Percentiles rank a stretch among this genome's conserved stretches.
phyloP scores from a whole-genome alignment of 768 basidiomycete genomes.

The Lentinus tigrinus region DNA sequence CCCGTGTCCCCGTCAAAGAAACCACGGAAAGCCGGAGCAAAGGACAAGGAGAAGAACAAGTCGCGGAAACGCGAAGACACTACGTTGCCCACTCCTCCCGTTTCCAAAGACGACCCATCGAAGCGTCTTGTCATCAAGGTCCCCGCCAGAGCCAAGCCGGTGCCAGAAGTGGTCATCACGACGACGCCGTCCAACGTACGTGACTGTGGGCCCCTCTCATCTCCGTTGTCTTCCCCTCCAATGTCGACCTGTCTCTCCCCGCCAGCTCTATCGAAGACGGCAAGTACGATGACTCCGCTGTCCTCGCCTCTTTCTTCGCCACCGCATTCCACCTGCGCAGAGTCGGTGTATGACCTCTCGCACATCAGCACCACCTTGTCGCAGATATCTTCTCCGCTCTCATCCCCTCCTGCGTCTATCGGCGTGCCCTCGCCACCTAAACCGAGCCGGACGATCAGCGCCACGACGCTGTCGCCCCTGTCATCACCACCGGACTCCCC shows the following conservation, averaged over 20 bases:
- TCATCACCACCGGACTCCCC: slow-evolving; percentile 7
- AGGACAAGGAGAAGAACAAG: slow-evolving; percentile 12
- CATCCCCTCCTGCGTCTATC: slow-evolving; percentile 1
- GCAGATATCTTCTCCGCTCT: slow-evolving; percentile 7
- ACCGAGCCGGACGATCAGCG: not conserved
- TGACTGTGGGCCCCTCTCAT: slow-evolving; percentile 1
- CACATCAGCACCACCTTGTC: slow-evolving; percentile 8
- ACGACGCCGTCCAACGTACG: not conserved
- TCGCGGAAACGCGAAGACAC: not conserved
- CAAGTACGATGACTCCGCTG: not conserved
- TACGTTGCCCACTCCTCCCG: slow-evolving; percentile 8
- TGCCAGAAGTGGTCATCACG: slow-evolving; percentile 14
- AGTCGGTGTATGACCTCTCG: slow-evolving; percentile 4
- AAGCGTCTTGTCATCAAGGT: slow-evolving; percentile 14
- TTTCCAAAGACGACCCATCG: slow-evolving; percentile 4
- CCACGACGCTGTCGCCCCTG: slow-evolving; percentile 4
- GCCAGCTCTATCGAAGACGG: not conserved
- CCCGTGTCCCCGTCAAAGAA: slow-evolving; percentile 12
- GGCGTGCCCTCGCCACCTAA: not conserved
- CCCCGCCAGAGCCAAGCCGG: slow-evolving; percentile 6
- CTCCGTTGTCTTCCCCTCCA: slow-evolving; percentile 17
- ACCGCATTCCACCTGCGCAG: not conserved
- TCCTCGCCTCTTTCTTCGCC: slow-evolving; percentile 15
- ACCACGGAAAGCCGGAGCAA: slow-evolving; percentile 4
- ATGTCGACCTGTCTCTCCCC: not conserved